phyloP scores from a whole-genome alignment of 768 basidiomycete genomes.

The Lactifluus rugatus region DNA sequence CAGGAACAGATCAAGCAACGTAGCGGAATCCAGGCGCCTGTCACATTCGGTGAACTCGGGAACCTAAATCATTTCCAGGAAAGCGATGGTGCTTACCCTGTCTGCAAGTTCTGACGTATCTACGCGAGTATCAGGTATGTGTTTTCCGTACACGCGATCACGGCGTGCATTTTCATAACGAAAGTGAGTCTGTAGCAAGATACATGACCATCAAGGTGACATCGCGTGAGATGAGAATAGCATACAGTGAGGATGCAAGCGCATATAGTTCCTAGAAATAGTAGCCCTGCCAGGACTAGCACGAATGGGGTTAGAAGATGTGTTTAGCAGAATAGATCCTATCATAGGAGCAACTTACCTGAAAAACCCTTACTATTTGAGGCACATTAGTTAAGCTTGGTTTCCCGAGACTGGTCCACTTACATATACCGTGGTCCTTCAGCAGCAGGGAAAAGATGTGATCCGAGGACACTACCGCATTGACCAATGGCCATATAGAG shows the following conservation, averaged over 20 bases:
- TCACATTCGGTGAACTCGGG: neutral
- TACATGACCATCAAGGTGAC: neutral
- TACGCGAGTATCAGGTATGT: constrained; percentile 37
- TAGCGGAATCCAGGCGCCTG: constrained; percentile 60
- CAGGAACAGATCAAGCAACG: constrained; percentile 23
- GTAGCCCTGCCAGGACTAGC: constrained; percentile 40
- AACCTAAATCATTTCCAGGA: neutral
- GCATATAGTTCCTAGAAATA: constrained; percentile 47
- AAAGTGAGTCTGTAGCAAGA: constrained; percentile 43
- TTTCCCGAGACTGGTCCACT: neutral
- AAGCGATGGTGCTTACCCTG: constrained; percentile 33
- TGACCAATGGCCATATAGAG: constrained; percentile 77
- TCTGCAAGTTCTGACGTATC: constrained; percentile 60
- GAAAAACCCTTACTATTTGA: constrained; percentile 47
- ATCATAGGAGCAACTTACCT: constrained; percentile 27
- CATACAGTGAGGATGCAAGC: constrained; percentile 41
- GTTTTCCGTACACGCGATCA: constrained; percentile 44
- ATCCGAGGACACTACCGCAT: constrained; percentile 66
- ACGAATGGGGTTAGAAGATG: constrained; percentile 10
- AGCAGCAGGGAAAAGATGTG: constrained; percentile 56
- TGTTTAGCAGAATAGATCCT: neutral
- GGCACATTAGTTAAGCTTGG: neutral
- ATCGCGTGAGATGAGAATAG: neutral
- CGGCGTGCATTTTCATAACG: constrained; percentile 50
- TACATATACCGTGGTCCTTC: constrained; percentile 61